Conservation (phyloP, 805 yeast species). For the Kazachstania kunashirensis region DNA sequence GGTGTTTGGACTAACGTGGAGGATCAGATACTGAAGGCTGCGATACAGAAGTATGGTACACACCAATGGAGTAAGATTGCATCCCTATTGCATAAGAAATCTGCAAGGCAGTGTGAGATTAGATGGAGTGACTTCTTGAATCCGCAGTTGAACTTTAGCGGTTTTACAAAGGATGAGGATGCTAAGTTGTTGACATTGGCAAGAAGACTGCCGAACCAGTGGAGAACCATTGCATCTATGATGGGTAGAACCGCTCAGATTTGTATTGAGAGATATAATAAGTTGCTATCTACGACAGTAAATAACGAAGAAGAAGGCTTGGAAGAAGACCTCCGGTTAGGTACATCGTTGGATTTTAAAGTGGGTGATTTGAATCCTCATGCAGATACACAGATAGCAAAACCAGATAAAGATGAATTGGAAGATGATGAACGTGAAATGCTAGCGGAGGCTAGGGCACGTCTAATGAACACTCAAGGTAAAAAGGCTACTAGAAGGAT, state of each 20-base stretch:
- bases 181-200: conserved; percentile 57
- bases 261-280: conserved; percentile 78
- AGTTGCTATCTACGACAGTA: conserved; percentile 29
- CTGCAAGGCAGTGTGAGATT: conserved; percentile 85
- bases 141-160: conserved; percentile 54
- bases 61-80: conserved; percentile 94
- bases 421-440: conserved; percentile 86
- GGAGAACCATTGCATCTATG: conserved; percentile 82
- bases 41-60: conserved; percentile 85
- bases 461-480: conserved; percentile 87
- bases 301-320: conserved; percentile 2
- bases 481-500: conserved; percentile 87
- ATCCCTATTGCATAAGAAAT: conserved; percentile 71
- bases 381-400: conserved; percentile 71
- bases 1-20: conserved; percentile 82
- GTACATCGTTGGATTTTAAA: conserved; percentile 25
- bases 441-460: conserved; percentile 89
- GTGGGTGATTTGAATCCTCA: conserved; percentile 56
- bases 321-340: conserved; percentile 29
- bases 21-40: conserved; percentile 84
- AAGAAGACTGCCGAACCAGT: conserved; percentile 74
- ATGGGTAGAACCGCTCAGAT: conserved; percentile 80
- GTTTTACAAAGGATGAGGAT: conserved; percentile 75
- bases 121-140: conserved; percentile 86
- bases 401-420: conserved; percentile 69